A percentile compares a stretch with the other conserved stretches of the same genome.
Conservation (phyloP, 352 stramenopile species). For the Pythium graminicola region DNA sequence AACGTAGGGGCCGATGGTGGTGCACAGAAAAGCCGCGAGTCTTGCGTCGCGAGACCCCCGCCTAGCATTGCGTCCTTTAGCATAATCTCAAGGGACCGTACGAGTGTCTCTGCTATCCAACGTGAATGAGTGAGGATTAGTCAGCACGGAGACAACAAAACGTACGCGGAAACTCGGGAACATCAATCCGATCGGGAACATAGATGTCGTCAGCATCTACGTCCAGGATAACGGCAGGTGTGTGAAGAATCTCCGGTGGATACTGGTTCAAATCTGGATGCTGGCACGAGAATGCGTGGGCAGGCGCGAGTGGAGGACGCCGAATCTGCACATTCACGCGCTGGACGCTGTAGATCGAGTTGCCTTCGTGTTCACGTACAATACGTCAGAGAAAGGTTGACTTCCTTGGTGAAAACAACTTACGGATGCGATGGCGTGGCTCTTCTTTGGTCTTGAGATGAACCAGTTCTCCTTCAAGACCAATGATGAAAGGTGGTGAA, state of each 20-base stretch:
- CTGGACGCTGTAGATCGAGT: slow-evolving; percentile 65
- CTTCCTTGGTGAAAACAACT: slow-evolving; percentile 1
- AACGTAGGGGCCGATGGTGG: slow-evolving; percentile 23
- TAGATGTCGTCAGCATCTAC: slow-evolving; percentile 69
- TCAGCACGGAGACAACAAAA: not conserved
- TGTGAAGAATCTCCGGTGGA: slow-evolving; percentile 39
- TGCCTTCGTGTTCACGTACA: slow-evolving; percentile 27
- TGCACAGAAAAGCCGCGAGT: slow-evolving; percentile 43
- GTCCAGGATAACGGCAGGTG: slow-evolving; percentile 47
- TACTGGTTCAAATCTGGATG: slow-evolving; percentile 20
- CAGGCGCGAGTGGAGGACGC: slow-evolving; percentile 7
- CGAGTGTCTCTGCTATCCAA: slow-evolving; percentile 35
- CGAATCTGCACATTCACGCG: slow-evolving; percentile 41
- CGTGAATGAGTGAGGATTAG: not conserved
- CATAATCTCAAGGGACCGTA: slow-evolving; percentile 43
- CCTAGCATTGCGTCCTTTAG: slow-evolving; percentile 37
- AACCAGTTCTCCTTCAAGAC: slow-evolving; percentile 39
- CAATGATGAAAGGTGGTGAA: slow-evolving; percentile 40
- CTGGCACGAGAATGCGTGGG: not conserved
- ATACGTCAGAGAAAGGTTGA: too few species aligned
- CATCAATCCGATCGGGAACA: slow-evolving; percentile 49
- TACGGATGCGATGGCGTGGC: slow-evolving; percentile 61
- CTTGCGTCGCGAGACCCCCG: slow-evolving; percentile 31
- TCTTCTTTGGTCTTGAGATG: slow-evolving; percentile 51
- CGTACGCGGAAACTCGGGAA: slow-evolving; percentile 60